Conservation (phyloP, 345 rosid genomes). For the Gossypium rotundifolium region DNA sequence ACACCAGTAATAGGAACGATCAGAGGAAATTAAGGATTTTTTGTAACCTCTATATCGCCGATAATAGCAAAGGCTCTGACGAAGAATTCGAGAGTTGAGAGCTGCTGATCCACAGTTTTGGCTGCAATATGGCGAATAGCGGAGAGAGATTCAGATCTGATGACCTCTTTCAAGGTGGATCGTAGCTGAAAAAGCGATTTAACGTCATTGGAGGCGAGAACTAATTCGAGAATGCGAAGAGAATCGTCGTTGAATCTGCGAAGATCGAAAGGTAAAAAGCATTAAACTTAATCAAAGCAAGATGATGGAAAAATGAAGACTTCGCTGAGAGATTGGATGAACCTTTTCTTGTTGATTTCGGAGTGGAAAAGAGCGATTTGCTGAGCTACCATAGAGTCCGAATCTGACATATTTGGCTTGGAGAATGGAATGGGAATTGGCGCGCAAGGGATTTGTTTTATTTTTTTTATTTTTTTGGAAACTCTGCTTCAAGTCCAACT, state of each 20-base stretch:
- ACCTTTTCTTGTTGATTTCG: slow-evolving; percentile 51
- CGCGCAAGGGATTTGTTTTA: slow-evolving; percentile 6
- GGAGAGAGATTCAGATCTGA: slow-evolving; percentile 44
- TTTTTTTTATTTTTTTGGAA: too few species aligned
- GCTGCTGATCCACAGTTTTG: slow-evolving; percentile 45
- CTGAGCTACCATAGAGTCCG: slow-evolving; percentile 14
- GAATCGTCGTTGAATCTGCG: slow-evolving; percentile 55
- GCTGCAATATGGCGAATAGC: slow-evolving; percentile 35
- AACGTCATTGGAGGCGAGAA: slow-evolving; percentile 48
- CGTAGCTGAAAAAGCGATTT: slow-evolving; percentile 36
- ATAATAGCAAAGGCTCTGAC: slow-evolving; percentile 63
- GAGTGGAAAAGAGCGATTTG: slow-evolving; percentile 40
- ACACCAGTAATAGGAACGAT: too few species aligned
- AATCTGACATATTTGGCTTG: slow-evolving; percentile 15
- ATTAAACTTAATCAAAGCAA: not conserved
- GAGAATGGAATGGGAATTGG: slow-evolving; percentile 8
- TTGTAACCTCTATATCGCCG: slow-evolving; percentile 60
- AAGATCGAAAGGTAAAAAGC: not conserved
- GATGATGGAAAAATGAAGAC: not conserved
- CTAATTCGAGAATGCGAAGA: slow-evolving; percentile 50
- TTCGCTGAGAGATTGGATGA: not conserved
- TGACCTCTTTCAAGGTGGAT: slow-evolving; percentile 36
- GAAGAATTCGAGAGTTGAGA: slow-evolving; percentile 60
- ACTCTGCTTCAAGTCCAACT: too few species aligned
- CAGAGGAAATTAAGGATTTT: not conserved